Conservation (phyloP, 2,329 filamentous ascomycete species). For the Rosellinia necatrix region DNA sequence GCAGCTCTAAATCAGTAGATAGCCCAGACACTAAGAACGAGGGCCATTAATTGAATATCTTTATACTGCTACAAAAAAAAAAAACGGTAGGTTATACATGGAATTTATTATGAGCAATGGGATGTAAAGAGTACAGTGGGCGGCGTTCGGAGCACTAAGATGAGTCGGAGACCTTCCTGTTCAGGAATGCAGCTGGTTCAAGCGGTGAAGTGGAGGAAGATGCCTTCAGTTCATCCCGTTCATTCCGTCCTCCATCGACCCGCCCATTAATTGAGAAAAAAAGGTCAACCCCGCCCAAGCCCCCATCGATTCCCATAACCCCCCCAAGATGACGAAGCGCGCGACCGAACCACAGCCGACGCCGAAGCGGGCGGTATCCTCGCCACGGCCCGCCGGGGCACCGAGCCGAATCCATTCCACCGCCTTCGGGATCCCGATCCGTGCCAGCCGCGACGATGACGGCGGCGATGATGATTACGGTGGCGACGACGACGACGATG, state of each 20-base stretch:
- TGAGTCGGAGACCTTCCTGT: constrained; percentile 22
- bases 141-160: no score
- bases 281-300: no score
- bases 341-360: constrained; percentile 9
- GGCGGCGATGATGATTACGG: neutral
- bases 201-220: no score
- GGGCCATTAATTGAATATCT: no score
- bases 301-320: neutral
- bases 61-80: no score
- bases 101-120: no score
- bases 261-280: constrained; percentile 9
- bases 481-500: neutral
- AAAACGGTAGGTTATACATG: no score
- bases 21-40: no score
- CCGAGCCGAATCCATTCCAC: constrained; percentile 38
- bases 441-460: constrained; percentile 27
- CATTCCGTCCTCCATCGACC: no score
- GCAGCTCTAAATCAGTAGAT: no score
- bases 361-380: neutral
- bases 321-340: constrained; percentile 34
- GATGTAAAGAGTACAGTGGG: no score
- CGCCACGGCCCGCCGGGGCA: constrained; percentile 16
- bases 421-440: constrained; percentile 38
- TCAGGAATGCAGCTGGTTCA: constrained; percentile 12
- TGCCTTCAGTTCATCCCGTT: no score